Evolutionary conservation across 495 filamentous ascomycete species (phyloP), one percentile per base, ranked within the genome.

Genomic region (Podospora pseudocomata): DNA sequence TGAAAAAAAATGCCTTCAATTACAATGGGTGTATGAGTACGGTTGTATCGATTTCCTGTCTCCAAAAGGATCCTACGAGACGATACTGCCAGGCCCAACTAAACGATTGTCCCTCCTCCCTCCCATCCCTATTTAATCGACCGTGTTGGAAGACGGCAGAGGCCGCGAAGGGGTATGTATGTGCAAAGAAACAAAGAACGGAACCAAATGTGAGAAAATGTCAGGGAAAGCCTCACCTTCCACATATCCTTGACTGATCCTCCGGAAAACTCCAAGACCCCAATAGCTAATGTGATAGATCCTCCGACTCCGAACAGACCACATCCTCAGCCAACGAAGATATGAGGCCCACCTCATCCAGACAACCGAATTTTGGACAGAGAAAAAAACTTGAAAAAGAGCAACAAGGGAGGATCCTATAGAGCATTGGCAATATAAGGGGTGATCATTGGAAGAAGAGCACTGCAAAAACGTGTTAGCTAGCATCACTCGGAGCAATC

Each of bases 341-440:
- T 49, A 13, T 11, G 39, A 16, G 39, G 11, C 6, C 9, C 39
- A 49, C 0, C 13, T 49, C 15, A 49, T 5, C 39, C 39, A 49
- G 39, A 28, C 5, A 32, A 27, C 16, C 23, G 26, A 30, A 32
- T 28, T 30, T 28, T 19, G 26, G 54, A 58, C 59, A 23, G 16
- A 23, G 19, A 30, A 32, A 66, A 60, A 26, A 60, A 66, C 30
- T 32, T 32, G 30, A 4, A 60, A 60, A 44, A 19, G 55, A 55
- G 30, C 1, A 30, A 16, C 2, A 59, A 39, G 44, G 11, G 32
- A 5, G 55, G 39, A 26, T 16, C 18, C 65, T 79, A 83, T 66
- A 83, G 79, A 55, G 78, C 79, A 67, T 79, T 81, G 70, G 80
- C 77, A 28, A 89, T 79, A 68, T 86, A 88, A 4, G 87, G 86